These are phyloP conservation scores for Isabelozyma heimii DNA, from an alignment of 805 yeast species.

Conservation along the genomic window DNA sequence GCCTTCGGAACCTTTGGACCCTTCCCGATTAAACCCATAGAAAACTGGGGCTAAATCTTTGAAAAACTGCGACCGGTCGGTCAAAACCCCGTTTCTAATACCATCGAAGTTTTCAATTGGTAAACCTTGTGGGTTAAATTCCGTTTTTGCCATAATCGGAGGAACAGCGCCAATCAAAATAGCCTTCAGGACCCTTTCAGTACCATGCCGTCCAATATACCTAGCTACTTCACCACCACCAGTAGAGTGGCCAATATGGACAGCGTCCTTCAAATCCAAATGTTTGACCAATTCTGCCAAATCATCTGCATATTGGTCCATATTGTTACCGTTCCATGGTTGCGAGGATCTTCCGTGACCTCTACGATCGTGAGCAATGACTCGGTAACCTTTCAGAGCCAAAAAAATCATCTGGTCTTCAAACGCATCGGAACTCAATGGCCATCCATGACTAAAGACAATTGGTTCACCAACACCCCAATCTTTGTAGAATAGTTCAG, in stretches of 20 bases:
- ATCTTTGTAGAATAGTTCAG: slow-evolving; percentile 12
- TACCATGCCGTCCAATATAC: slow-evolving; percentile 12
- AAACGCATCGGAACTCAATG: slow-evolving; percentile 13
- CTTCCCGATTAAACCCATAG: slow-evolving; percentile 10
- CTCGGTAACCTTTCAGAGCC: slow-evolving; percentile 13
- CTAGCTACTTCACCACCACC: slow-evolving; percentile 16
- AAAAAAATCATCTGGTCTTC: slow-evolving; percentile 14
- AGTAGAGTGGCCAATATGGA: slow-evolving; percentile 15
- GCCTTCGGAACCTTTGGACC: slow-evolving; percentile 5
- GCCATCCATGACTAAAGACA: slow-evolving; percentile 16
- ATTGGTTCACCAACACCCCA: slow-evolving; percentile 13
- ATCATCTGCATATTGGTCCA: slow-evolving; percentile 16
- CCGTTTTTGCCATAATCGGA: slow-evolving; percentile 12
- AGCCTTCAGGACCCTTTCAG: slow-evolving; percentile 8
- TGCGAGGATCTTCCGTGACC: slow-evolving; percentile 16
- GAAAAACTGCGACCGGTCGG: slow-evolving; percentile 11
- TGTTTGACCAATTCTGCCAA: slow-evolving; percentile 13
- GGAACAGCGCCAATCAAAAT: slow-evolving; percentile 14
- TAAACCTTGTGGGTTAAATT: slow-evolving; percentile 7
- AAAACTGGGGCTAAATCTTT: slow-evolving; percentile 11
- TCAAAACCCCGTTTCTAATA: slow-evolving; percentile 10
- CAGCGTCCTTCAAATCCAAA: slow-evolving; percentile 9
- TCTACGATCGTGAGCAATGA: slow-evolving; percentile 14
- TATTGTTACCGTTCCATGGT: slow-evolving; percentile 13
- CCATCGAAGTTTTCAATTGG: slow-evolving; percentile 11